phyloP scores from a whole-genome alignment of 129 eudicot genomes.

The Artemisia annua region DNA sequence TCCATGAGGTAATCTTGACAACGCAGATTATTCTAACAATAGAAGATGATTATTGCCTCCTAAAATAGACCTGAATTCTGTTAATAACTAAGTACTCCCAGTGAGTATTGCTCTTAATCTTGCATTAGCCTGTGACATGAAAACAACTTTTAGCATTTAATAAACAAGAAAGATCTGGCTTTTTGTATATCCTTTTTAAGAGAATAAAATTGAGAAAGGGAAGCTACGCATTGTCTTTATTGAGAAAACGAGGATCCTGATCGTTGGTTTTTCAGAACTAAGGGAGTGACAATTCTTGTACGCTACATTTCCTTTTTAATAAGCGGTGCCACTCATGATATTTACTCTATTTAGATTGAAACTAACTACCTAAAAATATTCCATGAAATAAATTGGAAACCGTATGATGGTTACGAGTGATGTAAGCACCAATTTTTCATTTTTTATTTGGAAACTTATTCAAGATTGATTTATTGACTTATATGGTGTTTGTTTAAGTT shows the following conservation, averaged over 20 bases:
- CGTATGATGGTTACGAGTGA: too few relatives aligned
- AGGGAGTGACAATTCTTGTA: neutral
- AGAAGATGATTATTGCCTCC: too few relatives aligned
- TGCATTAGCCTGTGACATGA: constrained; percentile 3
- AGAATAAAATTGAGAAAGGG: neutral
- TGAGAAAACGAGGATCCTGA: neutral
- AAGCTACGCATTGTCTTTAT: neutral
- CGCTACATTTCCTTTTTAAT: neutral
- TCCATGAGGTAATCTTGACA: neutral
- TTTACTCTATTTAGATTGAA: too few relatives aligned
- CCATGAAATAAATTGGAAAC: too few relatives aligned
- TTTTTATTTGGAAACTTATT: too few relatives aligned
- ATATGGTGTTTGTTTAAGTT: too few relatives aligned
- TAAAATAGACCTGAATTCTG: neutral
- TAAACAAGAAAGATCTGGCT: neutral
- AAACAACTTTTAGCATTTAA: neutral
- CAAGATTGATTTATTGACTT: too few relatives aligned
- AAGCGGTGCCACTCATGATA: too few relatives aligned
- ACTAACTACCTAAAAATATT: too few relatives aligned
- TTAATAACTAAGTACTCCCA: neutral
- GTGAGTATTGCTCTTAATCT: neutral
- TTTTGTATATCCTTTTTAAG: neutral
- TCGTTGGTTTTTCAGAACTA: neutral
- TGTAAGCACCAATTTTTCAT: too few relatives aligned
- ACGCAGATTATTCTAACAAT: neutral